Evolutionary conservation across 768 basidiomycete genomes (phyloP).

Genomic region (Exidia glandulosa): DNA sequence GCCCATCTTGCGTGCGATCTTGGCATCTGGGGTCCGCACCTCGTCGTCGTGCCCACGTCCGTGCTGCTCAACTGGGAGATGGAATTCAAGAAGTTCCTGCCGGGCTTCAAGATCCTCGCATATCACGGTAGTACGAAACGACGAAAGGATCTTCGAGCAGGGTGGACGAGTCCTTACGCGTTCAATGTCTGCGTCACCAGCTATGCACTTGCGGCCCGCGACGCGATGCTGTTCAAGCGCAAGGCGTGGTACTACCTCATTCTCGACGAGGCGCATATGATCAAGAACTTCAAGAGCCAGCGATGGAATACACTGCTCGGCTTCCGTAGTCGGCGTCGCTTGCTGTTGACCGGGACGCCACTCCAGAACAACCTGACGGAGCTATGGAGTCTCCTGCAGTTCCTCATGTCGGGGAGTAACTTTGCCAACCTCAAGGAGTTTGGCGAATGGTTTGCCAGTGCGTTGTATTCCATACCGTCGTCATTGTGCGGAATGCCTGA

Average conservation of each 20-base stretch:
- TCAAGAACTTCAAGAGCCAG: conserved; percentile 93
- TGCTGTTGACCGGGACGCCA: conserved; percentile 91
- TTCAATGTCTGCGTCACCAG: conserved; percentile 95
- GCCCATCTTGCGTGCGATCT: conserved; percentile 87
- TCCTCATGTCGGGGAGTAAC: conserved; percentile 78
- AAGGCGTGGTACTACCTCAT: conserved; percentile 96
- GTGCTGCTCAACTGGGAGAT: conserved; percentile 93
- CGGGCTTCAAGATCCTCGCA: conserved; percentile 73
- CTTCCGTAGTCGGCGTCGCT: conserved; percentile 75
- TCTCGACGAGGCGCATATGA: conserved; percentile 93
- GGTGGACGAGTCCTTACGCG: conserved; percentile 80
- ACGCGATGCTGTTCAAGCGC: conserved; percentile 83
- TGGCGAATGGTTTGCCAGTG: conserved; percentile 93
- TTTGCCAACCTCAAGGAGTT: conserved; percentile 93
- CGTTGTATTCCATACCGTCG: conserved; percentile 36
- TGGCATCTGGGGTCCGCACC: conserved; percentile 86
- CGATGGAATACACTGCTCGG: conserved; percentile 86
- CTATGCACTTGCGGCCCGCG: conserved; percentile 84
- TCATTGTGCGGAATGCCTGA: background rate
- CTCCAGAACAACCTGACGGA: conserved; percentile 95
- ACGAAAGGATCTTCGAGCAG: conserved; percentile 78
- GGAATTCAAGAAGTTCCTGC: conserved; percentile 94
- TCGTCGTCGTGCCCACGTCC: conserved; percentile 81
- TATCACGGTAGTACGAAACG: conserved; percentile 88
- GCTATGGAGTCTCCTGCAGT: conserved; percentile 90